Conservation (phyloP, 495 filamentous ascomycete genomes). For the Talaromyces borbonicus region DNA sequence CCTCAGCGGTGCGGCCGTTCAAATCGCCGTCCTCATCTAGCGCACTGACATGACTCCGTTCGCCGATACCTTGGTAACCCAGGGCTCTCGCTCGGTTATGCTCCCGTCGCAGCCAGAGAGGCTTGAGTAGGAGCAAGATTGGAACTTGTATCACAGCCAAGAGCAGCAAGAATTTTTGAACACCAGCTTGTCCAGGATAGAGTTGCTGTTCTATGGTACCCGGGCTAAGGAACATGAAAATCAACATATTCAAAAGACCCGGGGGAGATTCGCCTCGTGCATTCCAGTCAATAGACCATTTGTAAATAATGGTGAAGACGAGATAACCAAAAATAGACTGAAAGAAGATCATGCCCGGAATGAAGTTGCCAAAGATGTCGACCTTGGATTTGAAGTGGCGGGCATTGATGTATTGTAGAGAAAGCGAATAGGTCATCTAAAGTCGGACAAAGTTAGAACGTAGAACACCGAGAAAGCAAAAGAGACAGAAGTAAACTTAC, state of each 20-base stretch:
- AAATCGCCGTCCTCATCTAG: conserved; percentile 67
- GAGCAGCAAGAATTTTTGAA: conserved; percentile 75
- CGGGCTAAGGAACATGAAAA: conserved; percentile 96
- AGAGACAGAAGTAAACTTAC: conserved; percentile 33
- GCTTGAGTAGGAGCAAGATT: conserved; percentile 87
- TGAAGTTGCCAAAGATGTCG: conserved; percentile 93
- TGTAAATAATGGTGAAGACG: conserved; percentile 87
- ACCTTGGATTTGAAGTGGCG: conserved; percentile 88
- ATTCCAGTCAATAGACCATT: conserved; percentile 89
- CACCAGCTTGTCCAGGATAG: conserved; percentile 60
- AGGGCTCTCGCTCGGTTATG: conserved; percentile 78
- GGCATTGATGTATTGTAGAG: conserved; percentile 85
- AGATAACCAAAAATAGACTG: conserved; percentile 98
- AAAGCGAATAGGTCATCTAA: conserved; percentile 92
- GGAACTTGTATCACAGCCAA: conserved; percentile 81
- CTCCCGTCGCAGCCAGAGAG: conserved; percentile 84
- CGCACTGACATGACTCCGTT: conserved; percentile 74
- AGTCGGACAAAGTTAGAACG: conserved; percentile 7
- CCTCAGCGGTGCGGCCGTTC: conserved; percentile 32
- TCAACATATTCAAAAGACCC: conserved; percentile 93
- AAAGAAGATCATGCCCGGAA: conserved; percentile 99
- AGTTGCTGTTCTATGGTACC: conserved; percentile 58
- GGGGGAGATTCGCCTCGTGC: conserved; percentile 57
- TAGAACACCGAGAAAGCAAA: background rate
- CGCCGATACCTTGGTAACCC: conserved; percentile 88